Evolutionary conservation across 1,284 basidiomycete genomes (phyloP), one percentile per base, ranked within the genome.

Genomic region (Mycena citricolor): DNA sequence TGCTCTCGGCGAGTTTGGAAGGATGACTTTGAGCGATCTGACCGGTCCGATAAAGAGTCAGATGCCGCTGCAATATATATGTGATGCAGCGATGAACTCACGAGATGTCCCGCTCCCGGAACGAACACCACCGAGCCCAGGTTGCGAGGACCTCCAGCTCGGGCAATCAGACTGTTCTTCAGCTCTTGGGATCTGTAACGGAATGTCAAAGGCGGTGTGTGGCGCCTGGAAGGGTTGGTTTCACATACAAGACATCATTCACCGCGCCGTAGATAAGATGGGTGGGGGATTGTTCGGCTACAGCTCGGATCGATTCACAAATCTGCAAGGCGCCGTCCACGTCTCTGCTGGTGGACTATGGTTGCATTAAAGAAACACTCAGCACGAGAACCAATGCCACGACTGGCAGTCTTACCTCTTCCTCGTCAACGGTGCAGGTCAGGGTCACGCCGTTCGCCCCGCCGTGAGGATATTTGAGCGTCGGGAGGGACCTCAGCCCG

Each of bases 201-300:
- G 32, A 23, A 12, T 23, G 17, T 8, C 24, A 4, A n/a, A n/a
- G 40, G 13, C 25, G 31, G 32, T 22, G 13, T 23, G 17, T 8
- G 25, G 4, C n/a, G n/a, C n/a, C n/a, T n/a, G n/a, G n/a, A 5
- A 17, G 16, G 38, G 7, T 28, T 16, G 36, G 8, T 17, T 31
- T 36, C n/a, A 52, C 68, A 39, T 55, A 76, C 75, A 73, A 25
- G 42, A 67, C 65, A 51, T 78, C 74, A 36, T 71, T 59, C 6
- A 71, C 65, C 1, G 55, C 66, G 14, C 76, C 77, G 44, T 71
- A 78, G 16, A 77, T 67, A 20, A 74, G 54, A 54, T 79, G 75
- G 3, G 71, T 66, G 0, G 73, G 74, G 2, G 70, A 41, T 2
- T 56, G 57, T 22, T 61, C 58, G 30, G 68, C 68, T 20, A 73